phyloP scores from a whole-genome alignment of 1,284 basidiomycete species.

The Earliella scabrosa region DNA sequence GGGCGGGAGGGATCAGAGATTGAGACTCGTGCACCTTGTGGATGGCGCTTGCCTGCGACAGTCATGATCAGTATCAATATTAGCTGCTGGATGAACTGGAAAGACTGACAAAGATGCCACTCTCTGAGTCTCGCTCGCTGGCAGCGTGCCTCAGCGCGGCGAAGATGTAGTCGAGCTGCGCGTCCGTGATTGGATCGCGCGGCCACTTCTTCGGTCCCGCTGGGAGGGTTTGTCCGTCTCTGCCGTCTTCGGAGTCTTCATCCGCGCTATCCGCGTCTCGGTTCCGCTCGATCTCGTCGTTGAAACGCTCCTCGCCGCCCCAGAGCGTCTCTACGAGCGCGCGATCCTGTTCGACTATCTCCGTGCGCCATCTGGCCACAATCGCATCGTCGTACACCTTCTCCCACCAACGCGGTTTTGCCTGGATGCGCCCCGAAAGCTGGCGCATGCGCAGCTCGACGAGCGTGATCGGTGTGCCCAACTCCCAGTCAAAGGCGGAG shows the following conservation, averaged over 20 bases:
- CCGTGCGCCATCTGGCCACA: conserved; percentile 19
- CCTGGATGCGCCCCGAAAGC: conserved; percentile 19
- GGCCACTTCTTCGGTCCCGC: conserved; percentile 7
- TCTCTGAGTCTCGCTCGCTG: neutral
- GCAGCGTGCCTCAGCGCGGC: conserved; percentile 1
- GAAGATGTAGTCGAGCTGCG: conserved; percentile 11
- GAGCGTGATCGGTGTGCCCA: conserved; percentile 1
- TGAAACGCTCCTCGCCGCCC: conserved; percentile 1
- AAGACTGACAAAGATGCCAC: conserved; percentile 30
- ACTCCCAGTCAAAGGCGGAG: neutral
- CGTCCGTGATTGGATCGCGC: neutral
- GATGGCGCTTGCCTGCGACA: neutral
- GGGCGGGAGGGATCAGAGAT: neutral
- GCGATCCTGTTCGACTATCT: conserved; percentile 17
- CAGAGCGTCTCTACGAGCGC: neutral
- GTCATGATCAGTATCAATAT: neutral
- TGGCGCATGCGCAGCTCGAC: conserved; percentile 22
- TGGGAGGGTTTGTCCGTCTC: neutral
- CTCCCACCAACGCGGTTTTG: conserved; percentile 23
- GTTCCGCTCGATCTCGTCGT: no score
- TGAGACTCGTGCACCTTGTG: neutral
- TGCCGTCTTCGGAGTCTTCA: no score
- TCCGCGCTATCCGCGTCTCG: neutral
- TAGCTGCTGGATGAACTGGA: neutral
- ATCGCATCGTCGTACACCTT: conserved; percentile 22